Evolutionary conservation across 2,329 filamentous ascomycete species (phyloP).

Genomic region (Fusarium decemcellulare): DNA sequence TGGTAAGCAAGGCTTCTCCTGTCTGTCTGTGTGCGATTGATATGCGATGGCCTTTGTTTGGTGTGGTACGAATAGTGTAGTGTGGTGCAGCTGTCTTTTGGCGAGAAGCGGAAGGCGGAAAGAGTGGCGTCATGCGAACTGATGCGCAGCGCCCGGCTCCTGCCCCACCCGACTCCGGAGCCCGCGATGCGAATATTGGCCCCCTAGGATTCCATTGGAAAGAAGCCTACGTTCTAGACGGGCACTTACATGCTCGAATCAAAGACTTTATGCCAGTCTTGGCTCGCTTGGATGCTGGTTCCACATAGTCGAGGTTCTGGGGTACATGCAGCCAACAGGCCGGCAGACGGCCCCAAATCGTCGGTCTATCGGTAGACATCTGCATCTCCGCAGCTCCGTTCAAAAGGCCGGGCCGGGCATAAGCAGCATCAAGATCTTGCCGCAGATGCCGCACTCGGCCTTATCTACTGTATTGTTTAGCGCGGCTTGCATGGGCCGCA

Average conservation of each 20-base stretch:
- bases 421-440: neutral
- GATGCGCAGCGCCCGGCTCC: slow-evolving; percentile 11
- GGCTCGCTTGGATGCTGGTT: neutral
- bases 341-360: neutral
- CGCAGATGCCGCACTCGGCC: neutral
- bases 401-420: neutral
- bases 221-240: neutral
- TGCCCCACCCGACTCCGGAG: slow-evolving; percentile 26
- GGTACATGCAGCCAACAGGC: neutral
- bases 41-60: slow-evolving; percentile 6
- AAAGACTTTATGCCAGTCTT: neutral
- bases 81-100: neutral
- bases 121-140: slow-evolving; percentile 30
- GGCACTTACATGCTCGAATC: neutral
- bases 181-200: slow-evolving; percentile 1
- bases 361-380: neutral
- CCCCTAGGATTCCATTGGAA: neutral
- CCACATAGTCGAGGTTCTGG: neutral
- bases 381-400: neutral
- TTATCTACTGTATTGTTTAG: neutral
- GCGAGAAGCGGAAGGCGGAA: slow-evolving; percentile 6
- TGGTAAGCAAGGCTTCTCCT: slow-evolving; percentile 35
- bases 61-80: too few species aligned
- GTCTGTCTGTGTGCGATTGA: slow-evolving; percentile 29
- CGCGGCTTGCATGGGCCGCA: neutral